Percentiles rank a stretch among this genome's conserved stretches.
Evolutionary conservation across 768 basidiomycete genomes (phyloP).

Genomic region (Pleurotus tuoliensis): DNA sequence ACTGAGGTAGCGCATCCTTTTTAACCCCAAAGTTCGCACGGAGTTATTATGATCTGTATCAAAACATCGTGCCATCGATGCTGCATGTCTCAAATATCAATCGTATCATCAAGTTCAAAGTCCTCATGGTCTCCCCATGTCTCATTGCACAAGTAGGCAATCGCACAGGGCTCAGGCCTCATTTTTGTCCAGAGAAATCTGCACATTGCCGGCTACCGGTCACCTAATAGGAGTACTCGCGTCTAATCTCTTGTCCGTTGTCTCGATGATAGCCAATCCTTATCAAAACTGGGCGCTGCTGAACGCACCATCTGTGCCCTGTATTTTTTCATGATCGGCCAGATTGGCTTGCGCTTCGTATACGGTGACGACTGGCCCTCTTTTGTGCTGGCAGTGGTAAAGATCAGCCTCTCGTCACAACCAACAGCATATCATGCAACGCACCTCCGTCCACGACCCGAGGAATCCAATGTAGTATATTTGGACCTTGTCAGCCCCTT

Average conservation of each 20-base stretch:
- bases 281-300: slow-evolving; percentile 34
- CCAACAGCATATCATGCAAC: slow-evolving; percentile 1
- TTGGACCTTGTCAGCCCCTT: slow-evolving; percentile 71
- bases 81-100: too few relatives aligned
- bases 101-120: too few relatives aligned
- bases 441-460: slow-evolving; percentile 78
- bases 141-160: too few relatives aligned
- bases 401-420: too few relatives aligned
- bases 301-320: slow-evolving; percentile 65
- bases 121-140: too few relatives aligned
- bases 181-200: too few relatives aligned
- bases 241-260: too few relatives aligned
- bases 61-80: not conserved
- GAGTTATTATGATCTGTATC: not conserved
- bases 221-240: too few relatives aligned
- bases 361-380: slow-evolving; percentile 75
- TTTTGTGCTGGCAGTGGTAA: slow-evolving; percentile 52
- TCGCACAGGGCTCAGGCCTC: too few relatives aligned
- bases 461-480: slow-evolving; percentile 86
- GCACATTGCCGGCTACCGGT: too few relatives aligned
- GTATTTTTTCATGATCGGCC: slow-evolving; percentile 85
- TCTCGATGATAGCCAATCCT: too few relatives aligned
- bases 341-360: slow-evolving; percentile 87
- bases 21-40: slow-evolving; percentile 5
- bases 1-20: not conserved